Conservation (phyloP, 2,329 filamentous ascomycete genomes). For the Fusarium stilboides region DNA sequence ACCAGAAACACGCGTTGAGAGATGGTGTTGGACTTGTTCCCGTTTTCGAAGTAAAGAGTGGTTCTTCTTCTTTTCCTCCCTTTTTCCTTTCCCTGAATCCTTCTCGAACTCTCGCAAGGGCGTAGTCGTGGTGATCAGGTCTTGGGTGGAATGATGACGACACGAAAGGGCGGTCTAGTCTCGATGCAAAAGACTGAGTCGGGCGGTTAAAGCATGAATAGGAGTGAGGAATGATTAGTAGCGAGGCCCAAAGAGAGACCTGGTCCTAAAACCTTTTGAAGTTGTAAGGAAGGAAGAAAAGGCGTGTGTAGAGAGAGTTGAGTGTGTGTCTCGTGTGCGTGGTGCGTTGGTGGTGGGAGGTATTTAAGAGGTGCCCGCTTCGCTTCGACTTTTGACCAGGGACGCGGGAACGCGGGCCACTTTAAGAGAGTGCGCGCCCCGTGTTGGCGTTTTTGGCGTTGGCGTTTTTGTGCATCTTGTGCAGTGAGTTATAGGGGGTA, state of each 20-base stretch:
- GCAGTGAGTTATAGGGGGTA: conserved; percentile 16
- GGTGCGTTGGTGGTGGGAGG: conserved; percentile 40
- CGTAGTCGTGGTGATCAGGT: conserved; percentile 16
- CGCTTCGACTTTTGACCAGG: conserved; percentile 12
- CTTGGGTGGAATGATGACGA: conserved; percentile 18
- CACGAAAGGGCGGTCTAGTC: conserved; percentile 37
- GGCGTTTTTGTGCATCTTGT: conserved; percentile 36
- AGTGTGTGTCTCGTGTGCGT: conserved; percentile 37
- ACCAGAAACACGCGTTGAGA: conserved; percentile 26
- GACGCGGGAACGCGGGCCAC: conserved; percentile 36
- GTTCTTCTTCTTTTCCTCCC: conserved; percentile 1
- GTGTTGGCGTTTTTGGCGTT: conserved; percentile 41
- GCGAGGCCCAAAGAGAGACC: conserved; percentile 32
- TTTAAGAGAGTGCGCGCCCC: conserved; percentile 17
- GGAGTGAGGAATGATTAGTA: background rate
- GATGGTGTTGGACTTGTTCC: conserved; percentile 1
- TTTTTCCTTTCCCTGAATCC: background rate
- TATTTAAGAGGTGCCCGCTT: conserved; percentile 43
- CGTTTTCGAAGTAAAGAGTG: background rate
- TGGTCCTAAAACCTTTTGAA: background rate
- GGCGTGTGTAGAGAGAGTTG: conserved; percentile 10
- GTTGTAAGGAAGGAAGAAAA: conserved; percentile 17
- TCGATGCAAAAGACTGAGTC: conserved; percentile 11
- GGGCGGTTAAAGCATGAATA: conserved; percentile 5
- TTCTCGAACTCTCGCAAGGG: conserved; percentile 2